Evolutionary conservation across 306 rosid species (phyloP).

Genomic region (Quercus suber): DNA sequence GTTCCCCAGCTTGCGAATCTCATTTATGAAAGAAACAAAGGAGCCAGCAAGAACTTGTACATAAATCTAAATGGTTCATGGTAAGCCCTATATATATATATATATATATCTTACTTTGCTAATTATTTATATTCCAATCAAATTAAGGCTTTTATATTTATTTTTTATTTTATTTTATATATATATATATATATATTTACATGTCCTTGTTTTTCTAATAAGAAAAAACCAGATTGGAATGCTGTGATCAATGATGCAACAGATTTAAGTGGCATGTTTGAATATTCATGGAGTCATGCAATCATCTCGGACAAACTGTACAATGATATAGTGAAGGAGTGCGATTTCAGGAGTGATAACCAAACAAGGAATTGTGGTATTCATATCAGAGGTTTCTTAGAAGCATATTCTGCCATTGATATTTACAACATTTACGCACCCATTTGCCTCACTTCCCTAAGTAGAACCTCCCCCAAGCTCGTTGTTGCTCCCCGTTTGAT

Average conservation of each 20-base stretch:
- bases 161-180: no score
- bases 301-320: conserved; percentile 45
- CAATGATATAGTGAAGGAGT: conserved; percentile 23
- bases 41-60: conserved; percentile 17
- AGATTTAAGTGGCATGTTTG: conserved; percentile 44
- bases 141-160: no score
- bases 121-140: no score
- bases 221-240: conserved; percentile 41
- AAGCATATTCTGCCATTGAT: conserved; percentile 40
- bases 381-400: conserved; percentile 1
- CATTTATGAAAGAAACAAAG: conserved; percentile 43
- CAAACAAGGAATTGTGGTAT: conserved; percentile 26
- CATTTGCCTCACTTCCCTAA: conserved; percentile 21
- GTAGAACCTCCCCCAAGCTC: background rate
- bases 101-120: no score
- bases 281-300: conserved; percentile 64
- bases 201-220: no score
- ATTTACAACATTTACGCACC: conserved; percentile 56
- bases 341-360: conserved; percentile 22
- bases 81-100: conserved; percentile 15
- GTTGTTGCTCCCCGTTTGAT: conserved; percentile 41
- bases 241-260: conserved; percentile 44
- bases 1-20: conserved; percentile 69
- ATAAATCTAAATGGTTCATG: conserved; percentile 63
- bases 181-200: no score